phyloP scores from a whole-genome alignment of 2,329 filamentous ascomycete species.

The Rhynchosporium graminicola region DNA sequence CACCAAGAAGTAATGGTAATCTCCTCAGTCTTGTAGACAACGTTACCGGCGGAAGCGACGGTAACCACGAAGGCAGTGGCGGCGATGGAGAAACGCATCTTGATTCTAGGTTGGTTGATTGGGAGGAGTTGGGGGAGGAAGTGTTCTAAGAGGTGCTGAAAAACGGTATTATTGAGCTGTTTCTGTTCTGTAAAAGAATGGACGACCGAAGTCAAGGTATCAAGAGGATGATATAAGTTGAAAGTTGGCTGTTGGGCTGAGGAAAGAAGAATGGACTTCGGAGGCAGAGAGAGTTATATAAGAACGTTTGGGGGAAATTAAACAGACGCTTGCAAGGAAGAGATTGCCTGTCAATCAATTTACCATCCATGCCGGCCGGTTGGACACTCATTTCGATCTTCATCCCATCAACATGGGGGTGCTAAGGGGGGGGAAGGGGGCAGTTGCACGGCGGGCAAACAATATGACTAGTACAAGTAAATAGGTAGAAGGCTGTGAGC shows the following conservation, averaged over 20 bases:
- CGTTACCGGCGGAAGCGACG: conserved; percentile 36
- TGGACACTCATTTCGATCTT: conserved; percentile 12
- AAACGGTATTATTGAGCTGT: conserved; percentile 29
- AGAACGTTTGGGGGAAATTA: conserved; percentile 29
- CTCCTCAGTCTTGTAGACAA: conserved; percentile 51
- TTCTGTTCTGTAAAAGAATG: conserved; percentile 32
- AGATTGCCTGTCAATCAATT: conserved; percentile 15
- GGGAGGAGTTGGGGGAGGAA: conserved; percentile 21
- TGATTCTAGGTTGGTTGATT: conserved; percentile 32
- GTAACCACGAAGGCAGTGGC: conserved; percentile 40
- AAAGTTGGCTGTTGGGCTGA: conserved; percentile 34
- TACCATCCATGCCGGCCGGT: conserved; percentile 9
- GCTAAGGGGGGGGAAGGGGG: neutral
- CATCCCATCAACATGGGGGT: conserved; percentile 6
- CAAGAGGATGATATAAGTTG: conserved; percentile 29
- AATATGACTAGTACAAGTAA: conserved; percentile 18
- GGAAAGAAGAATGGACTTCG: conserved; percentile 23
- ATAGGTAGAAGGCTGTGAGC: neutral
- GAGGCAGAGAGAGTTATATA: conserved; percentile 26
- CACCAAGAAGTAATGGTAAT: conserved; percentile 52
- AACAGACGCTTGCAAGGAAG: conserved; percentile 13
- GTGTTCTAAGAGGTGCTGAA: conserved; percentile 26
- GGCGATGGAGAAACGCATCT: conserved; percentile 42
- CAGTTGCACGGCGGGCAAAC: conserved; percentile 13
- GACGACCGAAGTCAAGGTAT: conserved; percentile 39